phyloP scores from a whole-genome alignment of 2,329 filamentous ascomycete species.

The Trichoderma sp. region DNA sequence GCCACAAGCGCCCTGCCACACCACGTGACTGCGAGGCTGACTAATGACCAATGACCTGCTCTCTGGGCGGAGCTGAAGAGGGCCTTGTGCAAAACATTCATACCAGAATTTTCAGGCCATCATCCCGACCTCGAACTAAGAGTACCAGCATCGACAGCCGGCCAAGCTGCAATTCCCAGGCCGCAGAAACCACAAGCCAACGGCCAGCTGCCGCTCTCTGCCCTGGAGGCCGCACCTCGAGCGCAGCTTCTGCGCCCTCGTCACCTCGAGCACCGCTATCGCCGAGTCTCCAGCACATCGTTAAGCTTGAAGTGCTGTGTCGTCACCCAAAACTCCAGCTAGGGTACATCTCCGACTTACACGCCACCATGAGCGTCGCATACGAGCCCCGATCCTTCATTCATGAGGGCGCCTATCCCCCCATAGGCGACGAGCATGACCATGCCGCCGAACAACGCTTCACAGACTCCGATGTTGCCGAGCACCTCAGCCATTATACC shows the following conservation, averaged over 20 bases:
- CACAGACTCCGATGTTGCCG: constrained; percentile 47
- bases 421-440: constrained; percentile 49
- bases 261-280: constrained; percentile 5
- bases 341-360: constrained; percentile 16
- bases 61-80: constrained; percentile 12
- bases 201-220: constrained; percentile 2
- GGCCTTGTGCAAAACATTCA: constrained; percentile 30
- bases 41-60: constrained; percentile 39
- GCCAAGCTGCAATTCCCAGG: constrained; percentile 24
- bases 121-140: constrained; percentile 26
- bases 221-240: constrained; percentile 5
- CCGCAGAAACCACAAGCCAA: constrained; percentile 21
- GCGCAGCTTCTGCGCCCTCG: constrained; percentile 1
- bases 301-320: constrained; percentile 17
- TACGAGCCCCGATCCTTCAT: constrained; percentile 54
- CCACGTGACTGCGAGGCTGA: constrained; percentile 36
- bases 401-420: constrained; percentile 50
- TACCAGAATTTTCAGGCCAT: constrained; percentile 35
- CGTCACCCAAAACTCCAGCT: constrained; percentile 18
- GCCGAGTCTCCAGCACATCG: constrained; percentile 19
- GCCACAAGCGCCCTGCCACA: constrained; percentile 16
- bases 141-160: constrained; percentile 26
- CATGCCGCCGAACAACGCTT: constrained; percentile 45
- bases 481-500: constrained; percentile 48
- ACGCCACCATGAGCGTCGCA: constrained; percentile 51